phyloP scores from a whole-genome alignment of 148 eudicot species.

The Chenopodium suecicum region DNA sequence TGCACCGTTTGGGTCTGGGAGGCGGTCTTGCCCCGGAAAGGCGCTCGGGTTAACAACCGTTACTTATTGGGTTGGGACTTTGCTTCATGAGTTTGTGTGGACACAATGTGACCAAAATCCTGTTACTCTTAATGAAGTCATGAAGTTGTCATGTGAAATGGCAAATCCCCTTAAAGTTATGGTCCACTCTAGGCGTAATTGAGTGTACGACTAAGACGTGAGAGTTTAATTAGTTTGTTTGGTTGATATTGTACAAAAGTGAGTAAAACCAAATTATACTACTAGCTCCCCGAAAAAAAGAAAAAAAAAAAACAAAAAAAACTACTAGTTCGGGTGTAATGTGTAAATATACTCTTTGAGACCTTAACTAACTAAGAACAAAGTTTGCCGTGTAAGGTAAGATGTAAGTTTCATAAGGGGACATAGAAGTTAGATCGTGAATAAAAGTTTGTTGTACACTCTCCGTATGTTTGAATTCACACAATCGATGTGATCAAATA shows the following conservation, averaged over 20 bases:
- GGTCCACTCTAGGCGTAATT: neutral
- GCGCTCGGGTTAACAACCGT: constrained; percentile 68
- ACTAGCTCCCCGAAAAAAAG: neutral
- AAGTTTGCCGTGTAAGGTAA: neutral
- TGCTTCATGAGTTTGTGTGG: constrained; percentile 65
- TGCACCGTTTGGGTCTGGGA: constrained; percentile 83
- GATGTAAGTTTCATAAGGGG: neutral
- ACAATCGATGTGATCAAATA: neutral
- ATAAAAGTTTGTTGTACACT: no score
- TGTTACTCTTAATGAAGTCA: constrained; percentile 32
- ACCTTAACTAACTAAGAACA: neutral
- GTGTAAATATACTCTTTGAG: neutral
- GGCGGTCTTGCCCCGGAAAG: constrained; percentile 80
- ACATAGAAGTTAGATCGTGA: no score
- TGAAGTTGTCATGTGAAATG: constrained; percentile 80
- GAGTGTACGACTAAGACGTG: neutral
- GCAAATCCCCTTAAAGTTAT: constrained; percentile 50
- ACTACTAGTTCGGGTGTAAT: neutral
- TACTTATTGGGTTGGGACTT: constrained; percentile 62
- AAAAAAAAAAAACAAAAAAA: no score
- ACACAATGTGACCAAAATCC: constrained; percentile 16
- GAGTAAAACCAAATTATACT: neutral
- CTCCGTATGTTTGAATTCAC: neutral
- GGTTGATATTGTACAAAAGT: neutral
- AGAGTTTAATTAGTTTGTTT: neutral